Percentiles rank a stretch among this genome's conserved stretches.
Conservation (phyloP, 768 basidiomycete species). For the Tulasnella sp. region DNA sequence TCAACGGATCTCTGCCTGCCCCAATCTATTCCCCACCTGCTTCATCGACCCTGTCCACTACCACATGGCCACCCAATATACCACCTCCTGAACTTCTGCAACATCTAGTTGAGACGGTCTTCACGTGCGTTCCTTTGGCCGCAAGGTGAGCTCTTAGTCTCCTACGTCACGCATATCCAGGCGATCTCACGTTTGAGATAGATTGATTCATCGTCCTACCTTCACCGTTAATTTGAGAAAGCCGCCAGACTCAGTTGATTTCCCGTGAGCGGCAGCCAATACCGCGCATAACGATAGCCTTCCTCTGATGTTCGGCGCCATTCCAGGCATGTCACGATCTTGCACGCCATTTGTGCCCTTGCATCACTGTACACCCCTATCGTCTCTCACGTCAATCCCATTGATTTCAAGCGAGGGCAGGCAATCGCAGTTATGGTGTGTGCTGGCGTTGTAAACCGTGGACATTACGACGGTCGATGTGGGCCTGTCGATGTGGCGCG, state of each 20-base stretch:
- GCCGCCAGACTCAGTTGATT: constrained; percentile 11
- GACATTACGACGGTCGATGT: not conserved
- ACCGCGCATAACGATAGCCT: too few relatives aligned
- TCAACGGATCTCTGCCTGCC: too few relatives aligned
- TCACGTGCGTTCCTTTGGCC: constrained; percentile 9
- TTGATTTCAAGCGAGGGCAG: not conserved
- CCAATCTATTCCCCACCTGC: too few relatives aligned
- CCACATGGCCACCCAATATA: constrained; percentile 1
- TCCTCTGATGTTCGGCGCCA: not conserved
- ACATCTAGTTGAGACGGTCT: constrained; percentile 16
- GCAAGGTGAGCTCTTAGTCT: too few relatives aligned
- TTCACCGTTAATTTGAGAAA: not conserved
- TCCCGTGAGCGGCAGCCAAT: not conserved
- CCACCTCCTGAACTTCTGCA: constrained; percentile 5
- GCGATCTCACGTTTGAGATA: too few relatives aligned
- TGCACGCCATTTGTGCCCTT: constrained; percentile 17
- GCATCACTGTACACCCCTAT: constrained; percentile 15
- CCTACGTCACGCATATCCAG: too few relatives aligned
- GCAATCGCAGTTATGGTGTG: not conserved
- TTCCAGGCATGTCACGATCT: not conserved
- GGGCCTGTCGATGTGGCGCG: not conserved
- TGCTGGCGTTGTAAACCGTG: constrained; percentile 6
- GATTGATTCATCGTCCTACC: constrained; percentile 15
- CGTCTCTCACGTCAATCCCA: not conserved
- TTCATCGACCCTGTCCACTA: not conserved